Conservation (phyloP, 1,284 basidiomycete genomes). For the Trichosporon faecale region DNA sequence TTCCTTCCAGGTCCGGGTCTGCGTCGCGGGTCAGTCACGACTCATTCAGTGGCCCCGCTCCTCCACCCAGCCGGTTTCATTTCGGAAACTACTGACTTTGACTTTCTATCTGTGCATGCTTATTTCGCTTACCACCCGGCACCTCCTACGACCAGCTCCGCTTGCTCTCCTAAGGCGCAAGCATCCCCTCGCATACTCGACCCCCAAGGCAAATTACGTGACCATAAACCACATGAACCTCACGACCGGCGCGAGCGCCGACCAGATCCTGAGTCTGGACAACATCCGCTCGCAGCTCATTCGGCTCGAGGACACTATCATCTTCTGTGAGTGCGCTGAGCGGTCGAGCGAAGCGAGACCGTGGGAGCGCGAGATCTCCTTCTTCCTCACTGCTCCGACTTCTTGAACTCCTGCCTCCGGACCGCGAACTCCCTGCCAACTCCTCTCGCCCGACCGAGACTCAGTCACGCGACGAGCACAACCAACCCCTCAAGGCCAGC, state of each 20-base stretch:
- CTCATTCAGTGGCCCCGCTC: neutral
- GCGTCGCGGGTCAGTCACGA: slow-evolving; percentile 2
- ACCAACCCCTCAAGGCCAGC: too few species aligned
- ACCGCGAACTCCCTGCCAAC: too few species aligned
- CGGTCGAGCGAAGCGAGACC: slow-evolving; percentile 12
- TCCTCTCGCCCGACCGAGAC: too few species aligned
- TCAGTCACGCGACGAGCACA: too few species aligned
- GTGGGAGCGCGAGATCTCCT: neutral
- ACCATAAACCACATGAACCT: slow-evolving; percentile 45
- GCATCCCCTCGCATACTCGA: neutral
- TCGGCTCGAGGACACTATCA: slow-evolving; percentile 96
- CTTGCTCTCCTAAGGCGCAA: neutral
- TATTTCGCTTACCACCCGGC: neutral
- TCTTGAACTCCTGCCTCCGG: too few species aligned
- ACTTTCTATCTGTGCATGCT: neutral
- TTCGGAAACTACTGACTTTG: too few species aligned
- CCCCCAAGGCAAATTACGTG: neutral
- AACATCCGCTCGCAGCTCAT: slow-evolving; percentile 81
- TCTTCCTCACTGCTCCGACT: neutral
- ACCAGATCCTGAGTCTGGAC: slow-evolving; percentile 77
- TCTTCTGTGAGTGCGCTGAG: slow-evolving; percentile 61
- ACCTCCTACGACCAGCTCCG: neutral
- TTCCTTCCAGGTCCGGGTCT: neutral
- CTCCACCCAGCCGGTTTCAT: neutral
- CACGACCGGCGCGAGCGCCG: slow-evolving; percentile 58